Conservation (phyloP, 345 rosid genomes). For the Noccaea caerulescens region DNA sequence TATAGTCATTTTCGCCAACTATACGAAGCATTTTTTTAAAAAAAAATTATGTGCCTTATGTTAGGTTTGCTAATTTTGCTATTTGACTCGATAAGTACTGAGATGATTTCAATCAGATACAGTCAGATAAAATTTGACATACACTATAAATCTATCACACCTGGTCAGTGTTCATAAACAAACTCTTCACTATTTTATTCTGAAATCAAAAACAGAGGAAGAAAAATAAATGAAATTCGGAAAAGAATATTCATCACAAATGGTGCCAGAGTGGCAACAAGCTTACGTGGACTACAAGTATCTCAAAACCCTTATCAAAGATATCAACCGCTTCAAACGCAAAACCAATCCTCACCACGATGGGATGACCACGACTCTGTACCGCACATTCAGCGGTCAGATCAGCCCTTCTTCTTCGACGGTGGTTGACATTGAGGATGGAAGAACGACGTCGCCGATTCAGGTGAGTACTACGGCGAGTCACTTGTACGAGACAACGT, state of each 20-base stretch:
- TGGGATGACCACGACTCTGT: slow-evolving; percentile 31
- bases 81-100: slow-evolving; percentile 2
- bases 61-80: not conserved
- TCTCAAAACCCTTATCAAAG: slow-evolving; percentile 64
- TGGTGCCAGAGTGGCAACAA: slow-evolving; percentile 78
- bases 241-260: slow-evolving; percentile 58
- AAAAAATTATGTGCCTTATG: too few relatives aligned
- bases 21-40: not conserved
- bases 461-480: slow-evolving; percentile 47
- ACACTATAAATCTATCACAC: slow-evolving; percentile 11
- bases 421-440: slow-evolving; percentile 43
- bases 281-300: slow-evolving; percentile 63
- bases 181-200: not conserved
- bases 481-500: slow-evolving; percentile 50
- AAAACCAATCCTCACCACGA: slow-evolving; percentile 37
- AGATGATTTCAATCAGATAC: too few relatives aligned
- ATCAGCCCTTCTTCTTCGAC: slow-evolving; percentile 24
- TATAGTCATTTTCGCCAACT: slow-evolving; percentile 1
- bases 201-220: not conserved
- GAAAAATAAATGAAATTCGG: slow-evolving; percentile 58
- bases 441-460: slow-evolving; percentile 29
- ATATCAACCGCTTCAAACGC: slow-evolving; percentile 49
- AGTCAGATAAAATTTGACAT: too few relatives aligned
- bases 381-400: slow-evolving; percentile 61
- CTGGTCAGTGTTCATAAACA: slow-evolving; percentile 5